Evolutionary conservation across 106 monocot species (phyloP).

Genomic region (Dendrobium catenatum): DNA sequence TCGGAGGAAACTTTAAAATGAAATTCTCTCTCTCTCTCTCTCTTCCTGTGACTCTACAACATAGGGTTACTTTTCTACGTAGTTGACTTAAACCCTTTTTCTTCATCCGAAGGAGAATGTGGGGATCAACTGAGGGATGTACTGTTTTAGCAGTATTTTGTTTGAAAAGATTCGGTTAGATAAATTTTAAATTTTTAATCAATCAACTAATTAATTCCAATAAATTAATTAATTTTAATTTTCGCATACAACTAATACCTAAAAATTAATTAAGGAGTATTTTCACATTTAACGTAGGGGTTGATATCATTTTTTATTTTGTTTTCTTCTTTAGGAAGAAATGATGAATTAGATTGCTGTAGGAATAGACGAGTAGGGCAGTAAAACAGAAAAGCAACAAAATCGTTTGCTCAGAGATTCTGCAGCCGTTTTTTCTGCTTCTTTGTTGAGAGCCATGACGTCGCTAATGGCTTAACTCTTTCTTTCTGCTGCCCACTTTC

Average conservation of each 20-base stretch:
- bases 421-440: constrained; percentile 1
- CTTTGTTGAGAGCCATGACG: too few species aligned
- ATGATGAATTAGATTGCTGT: background rate
- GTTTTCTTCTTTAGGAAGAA: background rate
- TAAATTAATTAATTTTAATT: background rate
- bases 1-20: background rate
- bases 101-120: background rate
- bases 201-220: background rate
- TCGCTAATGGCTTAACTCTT: background rate
- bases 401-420: constrained; percentile 7
- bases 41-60: background rate
- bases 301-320: background rate
- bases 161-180: too few species aligned
- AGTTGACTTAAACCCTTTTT: background rate
- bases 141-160: too few species aligned
- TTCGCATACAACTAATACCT: background rate
- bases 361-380: background rate
- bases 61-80: background rate
- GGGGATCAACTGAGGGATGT: too few species aligned
- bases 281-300: background rate
- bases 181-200: background rate
- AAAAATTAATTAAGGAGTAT: background rate
- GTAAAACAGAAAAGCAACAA: background rate
- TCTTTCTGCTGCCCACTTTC: background rate
- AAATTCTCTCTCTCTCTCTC: background rate